These are phyloP conservation scores for Aciculosporium take DNA, from an alignment of 2,329 filamentous ascomycete genomes.

Conservation along the genomic window DNA sequence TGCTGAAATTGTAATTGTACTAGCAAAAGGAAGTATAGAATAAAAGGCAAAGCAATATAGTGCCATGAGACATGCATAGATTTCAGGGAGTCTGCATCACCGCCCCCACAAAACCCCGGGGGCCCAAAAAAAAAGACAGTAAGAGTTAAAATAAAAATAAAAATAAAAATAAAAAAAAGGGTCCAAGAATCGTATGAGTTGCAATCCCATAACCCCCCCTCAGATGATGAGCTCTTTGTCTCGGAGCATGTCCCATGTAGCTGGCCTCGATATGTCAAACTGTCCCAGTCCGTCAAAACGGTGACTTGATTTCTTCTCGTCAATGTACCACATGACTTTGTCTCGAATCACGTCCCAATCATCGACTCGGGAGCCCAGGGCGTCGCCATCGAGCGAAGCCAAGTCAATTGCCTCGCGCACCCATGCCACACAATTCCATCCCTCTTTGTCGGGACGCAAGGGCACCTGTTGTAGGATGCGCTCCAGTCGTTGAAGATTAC, in stretches of 20 bases:
- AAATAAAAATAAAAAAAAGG: not conserved
- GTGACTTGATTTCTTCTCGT: conserved; percentile 6
- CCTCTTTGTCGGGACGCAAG: conserved; percentile 1
- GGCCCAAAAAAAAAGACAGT: not conserved
- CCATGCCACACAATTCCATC: conserved; percentile 6
- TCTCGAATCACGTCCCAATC: conserved; percentile 6
- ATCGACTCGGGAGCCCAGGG: conserved; percentile 1
- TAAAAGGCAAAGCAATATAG: too few relatives aligned
- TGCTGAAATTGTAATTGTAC: too few relatives aligned
- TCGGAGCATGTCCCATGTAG: conserved; percentile 7
- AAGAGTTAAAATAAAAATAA: not conserved
- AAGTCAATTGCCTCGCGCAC: conserved; percentile 5
- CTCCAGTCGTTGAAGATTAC: conserved; percentile 4
- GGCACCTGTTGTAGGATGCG: conserved; percentile 3
- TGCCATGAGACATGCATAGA: too few relatives aligned
- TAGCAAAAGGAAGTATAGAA: too few relatives aligned
- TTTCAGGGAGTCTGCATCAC: too few relatives aligned
- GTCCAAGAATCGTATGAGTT: too few relatives aligned
- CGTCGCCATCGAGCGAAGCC: not conserved
- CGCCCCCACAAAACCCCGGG: too few relatives aligned
- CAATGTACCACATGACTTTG: conserved; percentile 6
- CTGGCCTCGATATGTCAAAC: conserved; percentile 3
- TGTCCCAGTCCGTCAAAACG: conserved; percentile 5
- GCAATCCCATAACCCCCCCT: too few relatives aligned
- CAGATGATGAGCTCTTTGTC: conserved; percentile 2